Evolutionary conservation across 1,139 yeast genomes (phyloP).

Genomic region (Taphrina flavorubra): DNA sequence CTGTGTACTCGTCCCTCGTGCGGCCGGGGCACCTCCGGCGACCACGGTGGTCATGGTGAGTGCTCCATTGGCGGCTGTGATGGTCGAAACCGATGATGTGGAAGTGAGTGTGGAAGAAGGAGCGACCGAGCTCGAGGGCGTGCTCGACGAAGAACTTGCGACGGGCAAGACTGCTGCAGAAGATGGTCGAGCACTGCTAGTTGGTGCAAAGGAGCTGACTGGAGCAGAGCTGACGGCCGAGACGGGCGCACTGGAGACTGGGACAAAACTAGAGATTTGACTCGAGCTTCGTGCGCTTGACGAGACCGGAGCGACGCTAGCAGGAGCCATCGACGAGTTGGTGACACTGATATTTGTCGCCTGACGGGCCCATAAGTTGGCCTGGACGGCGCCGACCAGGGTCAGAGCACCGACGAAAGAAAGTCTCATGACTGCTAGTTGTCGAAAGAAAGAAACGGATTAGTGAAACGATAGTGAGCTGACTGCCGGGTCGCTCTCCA

Average conservation of each 20-base stretch:
- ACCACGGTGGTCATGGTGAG: constrained; percentile 31
- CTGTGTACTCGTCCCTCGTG: constrained; percentile 28
- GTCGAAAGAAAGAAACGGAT: too few relatives aligned
- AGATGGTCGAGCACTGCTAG: constrained; percentile 12
- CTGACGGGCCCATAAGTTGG: constrained; percentile 22
- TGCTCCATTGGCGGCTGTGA: constrained; percentile 24
- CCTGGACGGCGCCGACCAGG: constrained; percentile 2
- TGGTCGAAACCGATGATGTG: not conserved
- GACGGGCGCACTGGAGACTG: not conserved
- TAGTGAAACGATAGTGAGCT: too few relatives aligned
- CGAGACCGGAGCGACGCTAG: not conserved
- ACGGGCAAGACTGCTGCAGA: constrained; percentile 12
- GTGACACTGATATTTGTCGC: constrained; percentile 14
- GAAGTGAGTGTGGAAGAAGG: not conserved
- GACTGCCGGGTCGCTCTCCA: too few relatives aligned
- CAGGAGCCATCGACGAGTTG: not conserved
- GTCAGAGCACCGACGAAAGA: constrained; percentile 10
- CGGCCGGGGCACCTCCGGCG: constrained; percentile 17
- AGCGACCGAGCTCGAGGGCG: constrained; percentile 2
- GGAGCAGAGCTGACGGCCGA: constrained; percentile 2
- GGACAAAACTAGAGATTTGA: not conserved
- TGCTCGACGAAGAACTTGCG: constrained; percentile 1
- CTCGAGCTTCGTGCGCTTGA: not conserved
- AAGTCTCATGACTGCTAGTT: constrained; percentile 4
- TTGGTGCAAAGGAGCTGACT: not conserved